Percentiles rank a stretch among this genome's conserved stretches.
phyloP scores from a whole-genome alignment of 257 asterid species.

The Solanum tarapatanum region DNA sequence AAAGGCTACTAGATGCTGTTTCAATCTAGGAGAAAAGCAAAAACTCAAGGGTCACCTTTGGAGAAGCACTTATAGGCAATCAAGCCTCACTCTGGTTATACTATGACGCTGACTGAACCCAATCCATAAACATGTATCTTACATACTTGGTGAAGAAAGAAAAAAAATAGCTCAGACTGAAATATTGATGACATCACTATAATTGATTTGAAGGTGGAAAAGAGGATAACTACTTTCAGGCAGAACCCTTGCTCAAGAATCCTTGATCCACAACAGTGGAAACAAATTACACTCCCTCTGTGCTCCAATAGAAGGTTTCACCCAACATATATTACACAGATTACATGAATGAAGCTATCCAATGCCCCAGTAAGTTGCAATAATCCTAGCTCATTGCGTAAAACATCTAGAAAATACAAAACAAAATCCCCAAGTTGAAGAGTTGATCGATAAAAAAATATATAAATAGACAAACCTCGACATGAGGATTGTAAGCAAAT shows the following conservation, averaged over 20 bases:
- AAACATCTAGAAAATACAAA: neutral
- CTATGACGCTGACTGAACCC: neutral
- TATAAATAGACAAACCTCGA: constrained; percentile 47
- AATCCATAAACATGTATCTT: neutral
- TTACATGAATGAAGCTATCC: neutral
- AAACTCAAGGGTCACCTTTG: neutral
- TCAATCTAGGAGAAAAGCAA: neutral
- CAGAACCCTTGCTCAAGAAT: neutral
- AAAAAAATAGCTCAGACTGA: neutral
- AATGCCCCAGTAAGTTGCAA: neutral
- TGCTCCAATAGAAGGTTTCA: neutral
- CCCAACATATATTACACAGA: neutral
- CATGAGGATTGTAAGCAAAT: constrained; percentile 61
- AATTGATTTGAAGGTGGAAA: neutral
- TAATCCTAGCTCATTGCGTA: neutral
- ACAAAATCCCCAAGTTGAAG: neutral
- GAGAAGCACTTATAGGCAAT: neutral
- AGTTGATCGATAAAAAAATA: neutral
- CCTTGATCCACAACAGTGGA: neutral
- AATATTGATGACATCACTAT: neutral
- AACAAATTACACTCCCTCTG: neutral
- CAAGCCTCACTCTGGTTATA: neutral
- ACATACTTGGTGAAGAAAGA: neutral
- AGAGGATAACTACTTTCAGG: neutral
- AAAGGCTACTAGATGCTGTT: neutral